Base-by-base conservation (phyloP, 805 yeast genomes). In the Candida railenensis region DNA sequence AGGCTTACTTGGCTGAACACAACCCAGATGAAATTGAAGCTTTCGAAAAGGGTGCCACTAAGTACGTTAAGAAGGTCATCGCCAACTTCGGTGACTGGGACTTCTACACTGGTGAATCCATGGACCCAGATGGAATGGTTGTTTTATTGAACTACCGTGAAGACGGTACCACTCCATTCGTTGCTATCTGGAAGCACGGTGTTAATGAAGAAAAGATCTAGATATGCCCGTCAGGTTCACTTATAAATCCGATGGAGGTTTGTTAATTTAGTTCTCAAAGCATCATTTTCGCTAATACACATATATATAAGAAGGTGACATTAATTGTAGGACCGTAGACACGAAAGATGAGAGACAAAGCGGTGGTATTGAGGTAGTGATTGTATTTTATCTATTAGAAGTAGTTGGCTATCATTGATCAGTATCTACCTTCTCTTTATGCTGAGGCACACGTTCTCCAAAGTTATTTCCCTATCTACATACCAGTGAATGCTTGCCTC, bases 71-170 rank as follows among this genome's bases (percentile, higher is more conserved):
- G 89, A 94, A 94, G 83, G 86, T 94, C 59, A 74, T 94, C 65
- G 87, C 84, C 66, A 86, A 91, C 75, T 94, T 94, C 94, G 87
- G 86, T 71, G 99, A 94, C 84, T 94, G 95, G 96, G 99, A 94
- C 71, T 94, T 94, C 83, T 94, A 77, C 91, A 92, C 97, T 61
- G 98, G 99, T 82, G 98, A 92, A 81, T 87, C 96, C 70, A 94
- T 94, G 99, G 97, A 94, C 84, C 99, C 99, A 74, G 99, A 94
- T 77, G 99, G 86, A 62, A 94, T 94, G 99, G 77, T 94, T 69
- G 89, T 90, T 61, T 83, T 94, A 74, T 87, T 94, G 77, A 94
- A 94, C 95, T 94, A 92, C 90, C 95, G 99, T 80, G 99, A 94
- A 81, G 98, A 94, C 72, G 99, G 99, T 81, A 80, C 84, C 64